phyloP scores from a whole-genome alignment of 2,329 filamentous ascomycete genomes.

The Xylaria sp. region DNA sequence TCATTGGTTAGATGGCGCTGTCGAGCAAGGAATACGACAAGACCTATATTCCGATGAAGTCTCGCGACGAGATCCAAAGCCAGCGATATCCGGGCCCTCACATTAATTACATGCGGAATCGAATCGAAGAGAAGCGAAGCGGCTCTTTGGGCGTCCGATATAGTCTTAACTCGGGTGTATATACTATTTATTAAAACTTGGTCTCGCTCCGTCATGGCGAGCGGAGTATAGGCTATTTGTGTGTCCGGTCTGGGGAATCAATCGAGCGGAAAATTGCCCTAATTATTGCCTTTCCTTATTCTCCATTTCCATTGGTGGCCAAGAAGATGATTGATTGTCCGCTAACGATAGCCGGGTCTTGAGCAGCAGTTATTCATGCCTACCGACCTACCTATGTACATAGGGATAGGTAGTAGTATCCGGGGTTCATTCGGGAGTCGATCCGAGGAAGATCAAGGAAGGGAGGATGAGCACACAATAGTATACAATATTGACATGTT shows the following conservation, averaged over 20 bases:
- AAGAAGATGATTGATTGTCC: background rate
- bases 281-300: background rate
- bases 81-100: too few relatives aligned
- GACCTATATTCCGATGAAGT: background rate
- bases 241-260: constrained; percentile 22
- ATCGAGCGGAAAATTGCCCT: background rate
- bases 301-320: background rate
- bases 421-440: background rate
- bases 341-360: too few relatives aligned
- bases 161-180: too few relatives aligned
- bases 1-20: background rate
- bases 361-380: too few relatives aligned
- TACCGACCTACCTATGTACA: too few relatives aligned
- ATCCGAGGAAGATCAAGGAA: background rate
- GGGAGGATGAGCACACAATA: background rate
- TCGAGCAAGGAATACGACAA: background rate
- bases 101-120: too few relatives aligned
- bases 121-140: background rate
- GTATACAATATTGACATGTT: too few relatives aligned
- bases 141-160: background rate
- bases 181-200: background rate
- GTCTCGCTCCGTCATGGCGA: constrained; percentile 1
- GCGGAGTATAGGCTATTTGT: constrained; percentile 15
- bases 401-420: background rate
- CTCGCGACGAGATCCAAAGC: too few relatives aligned